Evolutionary conservation across 2,329 filamentous ascomycete species (phyloP), one percentile per base, ranked within the genome.

Genomic region (Pseudogymnoascus sp.): DNA sequence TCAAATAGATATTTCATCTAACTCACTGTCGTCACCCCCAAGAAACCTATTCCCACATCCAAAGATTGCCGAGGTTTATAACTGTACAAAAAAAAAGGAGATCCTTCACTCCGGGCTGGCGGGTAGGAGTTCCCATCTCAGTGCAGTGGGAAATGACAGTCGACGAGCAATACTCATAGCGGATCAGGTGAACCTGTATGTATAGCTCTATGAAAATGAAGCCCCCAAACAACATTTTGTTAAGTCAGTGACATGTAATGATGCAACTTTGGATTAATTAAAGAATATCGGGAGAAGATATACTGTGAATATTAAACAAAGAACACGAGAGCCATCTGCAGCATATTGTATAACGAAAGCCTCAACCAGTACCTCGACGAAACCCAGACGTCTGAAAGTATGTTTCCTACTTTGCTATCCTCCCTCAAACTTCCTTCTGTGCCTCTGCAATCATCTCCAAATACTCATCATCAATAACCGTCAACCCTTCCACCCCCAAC

Each of bases 391-490:
- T 16, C 14, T 5, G 3, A 38, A 38, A 19, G 52, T 5, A 4
- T 7, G 9, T 35, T 33, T 35, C 2, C 7, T 12, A 25, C 1
- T 59, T 38, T 38, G n/a, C 6, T 11, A 22, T 12, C 30, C 25
- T 16, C 23, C 45, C 14, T 52, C 45, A 45, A n/a, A 4, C 22
- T 30, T 52, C 14, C 49, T 55, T 30, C 28, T 55, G 49, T 33
- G 49, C n/a, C 39, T 49, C 36, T n/a, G 38, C 66, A 65, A 73
- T 60, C 70, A 75, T 41, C 49, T 66, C 64, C 59, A 62, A 65
- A 62, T 73, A 75, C 63, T 73, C 71, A 60, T 71, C 70, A 68
- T 76, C 74, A 66, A 75, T 69, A 23, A 75, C 68, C 11, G 75
- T 67, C 19, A 75, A 62, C 3, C 67, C 68, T 25, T 25, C 67